Percentiles rank a stretch among this genome's conserved stretches.
These are phyloP conservation scores for Fagopyrum homotropicum DNA, from an alignment of 148 eudicot species.

Conservation along the genomic window DNA sequence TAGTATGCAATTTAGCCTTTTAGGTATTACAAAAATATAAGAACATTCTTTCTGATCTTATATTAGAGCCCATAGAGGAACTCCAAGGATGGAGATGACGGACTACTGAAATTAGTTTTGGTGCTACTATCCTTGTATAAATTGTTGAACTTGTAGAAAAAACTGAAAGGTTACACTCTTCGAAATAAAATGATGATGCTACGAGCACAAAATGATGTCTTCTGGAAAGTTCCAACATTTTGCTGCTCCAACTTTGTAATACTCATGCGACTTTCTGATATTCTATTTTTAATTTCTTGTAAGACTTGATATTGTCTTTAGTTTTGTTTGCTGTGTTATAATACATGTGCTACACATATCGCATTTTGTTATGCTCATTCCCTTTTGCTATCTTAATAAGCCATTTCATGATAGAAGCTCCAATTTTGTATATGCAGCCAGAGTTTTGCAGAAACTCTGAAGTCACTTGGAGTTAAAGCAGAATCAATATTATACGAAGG, in stretches of 20 bases:
- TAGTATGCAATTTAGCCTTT: neutral
- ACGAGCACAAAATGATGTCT: neutral
- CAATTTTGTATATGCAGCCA: constrained; percentile 31
- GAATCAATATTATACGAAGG: constrained; percentile 72
- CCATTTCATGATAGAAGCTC: neutral
- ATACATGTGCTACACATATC: neutral
- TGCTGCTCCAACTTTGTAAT: neutral
- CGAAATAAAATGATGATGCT: neutral
- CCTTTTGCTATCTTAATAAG: neutral
- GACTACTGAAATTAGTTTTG: neutral
- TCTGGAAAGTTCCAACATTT: neutral
- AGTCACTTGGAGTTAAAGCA: constrained; percentile 68
- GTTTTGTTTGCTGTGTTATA: neutral
- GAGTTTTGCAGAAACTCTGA: constrained; percentile 68
- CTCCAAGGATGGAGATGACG: neutral
- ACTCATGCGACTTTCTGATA: neutral
- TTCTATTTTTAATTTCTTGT: neutral
- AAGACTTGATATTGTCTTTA: neutral
- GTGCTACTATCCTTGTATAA: neutral
- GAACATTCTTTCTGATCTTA: neutral
- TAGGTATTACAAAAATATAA: neutral
- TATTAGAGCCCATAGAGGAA: neutral
- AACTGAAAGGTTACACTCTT: neutral
- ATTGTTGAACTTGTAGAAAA: neutral
- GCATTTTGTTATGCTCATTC: neutral